Conservation (phyloP, 2,329 filamentous ascomycete species). For the Colletotrichum horii region DNA sequence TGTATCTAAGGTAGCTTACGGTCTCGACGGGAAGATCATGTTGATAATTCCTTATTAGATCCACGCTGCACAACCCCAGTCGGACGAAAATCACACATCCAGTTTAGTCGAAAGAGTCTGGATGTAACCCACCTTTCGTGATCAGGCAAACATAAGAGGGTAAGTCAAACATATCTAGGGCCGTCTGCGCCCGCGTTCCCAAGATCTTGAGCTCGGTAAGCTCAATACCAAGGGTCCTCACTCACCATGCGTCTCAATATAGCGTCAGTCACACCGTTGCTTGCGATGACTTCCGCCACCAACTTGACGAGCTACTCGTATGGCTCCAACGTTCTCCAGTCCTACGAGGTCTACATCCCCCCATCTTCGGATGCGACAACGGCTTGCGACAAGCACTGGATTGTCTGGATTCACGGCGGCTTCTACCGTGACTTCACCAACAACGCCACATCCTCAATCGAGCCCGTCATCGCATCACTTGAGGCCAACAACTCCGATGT, state of each 20-base stretch:
- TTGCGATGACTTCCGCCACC: background rate
- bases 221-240: background rate
- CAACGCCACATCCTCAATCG: background rate
- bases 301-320: constrained; percentile 4
- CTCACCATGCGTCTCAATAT: background rate
- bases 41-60: background rate
- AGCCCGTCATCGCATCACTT: background rate
- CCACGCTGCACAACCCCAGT: background rate
- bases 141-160: background rate
- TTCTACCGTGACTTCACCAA: constrained; percentile 16
- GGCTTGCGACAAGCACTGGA: constrained; percentile 3
- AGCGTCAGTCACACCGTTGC: background rate
- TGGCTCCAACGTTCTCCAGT: constrained; percentile 3
- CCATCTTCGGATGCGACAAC: background rate
- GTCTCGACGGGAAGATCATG: background rate
- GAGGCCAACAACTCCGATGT: background rate
- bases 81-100: background rate
- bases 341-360: constrained; percentile 1
- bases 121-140: background rate
- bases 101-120: background rate
- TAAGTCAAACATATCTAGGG: background rate
- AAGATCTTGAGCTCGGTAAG: background rate
- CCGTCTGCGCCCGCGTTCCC: background rate
- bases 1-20: background rate
- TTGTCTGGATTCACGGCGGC: constrained; percentile 7